Percentiles rank a stretch among this genome's conserved stretches.
These are phyloP conservation scores for Laguncularia racemosa DNA, from an alignment of 345 rosid species.

Conservation along the genomic window DNA sequence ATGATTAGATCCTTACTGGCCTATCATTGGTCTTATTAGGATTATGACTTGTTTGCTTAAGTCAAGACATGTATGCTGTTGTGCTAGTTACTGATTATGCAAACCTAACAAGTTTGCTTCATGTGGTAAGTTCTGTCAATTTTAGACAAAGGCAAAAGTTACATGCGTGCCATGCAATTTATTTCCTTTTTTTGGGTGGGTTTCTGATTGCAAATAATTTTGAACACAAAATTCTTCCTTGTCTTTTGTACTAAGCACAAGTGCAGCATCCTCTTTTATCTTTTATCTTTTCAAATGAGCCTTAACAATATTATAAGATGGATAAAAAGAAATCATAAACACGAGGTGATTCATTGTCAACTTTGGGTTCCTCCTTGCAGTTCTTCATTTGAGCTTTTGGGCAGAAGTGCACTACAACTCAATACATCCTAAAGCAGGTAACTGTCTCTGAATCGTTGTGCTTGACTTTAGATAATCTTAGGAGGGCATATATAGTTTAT, in stretches of 20 bases:
- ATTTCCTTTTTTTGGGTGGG: background rate
- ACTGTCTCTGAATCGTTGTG: background rate
- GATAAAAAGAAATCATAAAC: background rate
- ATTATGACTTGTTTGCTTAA: conserved; percentile 1
- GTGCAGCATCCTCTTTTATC: background rate
- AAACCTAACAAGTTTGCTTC: too few species aligned
- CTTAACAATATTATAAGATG: background rate
- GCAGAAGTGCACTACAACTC: conserved; percentile 99
- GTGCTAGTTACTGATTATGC: too few species aligned
- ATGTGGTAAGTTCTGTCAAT: too few species aligned
- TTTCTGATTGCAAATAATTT: background rate
- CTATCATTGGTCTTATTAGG: background rate
- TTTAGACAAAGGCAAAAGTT: too few species aligned
- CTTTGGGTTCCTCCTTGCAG: conserved; percentile 35
- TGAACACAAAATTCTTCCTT: background rate
- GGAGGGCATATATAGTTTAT: background rate
- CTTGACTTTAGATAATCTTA: background rate
- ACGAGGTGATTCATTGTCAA: background rate
- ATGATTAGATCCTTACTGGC: too few species aligned
- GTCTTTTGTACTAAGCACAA: background rate
- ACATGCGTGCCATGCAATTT: too few species aligned
- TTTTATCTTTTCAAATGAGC: background rate
- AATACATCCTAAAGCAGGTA: conserved; percentile 66
- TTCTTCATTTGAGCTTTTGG: conserved; percentile 82
- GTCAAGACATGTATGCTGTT: too few species aligned